A percentile compares a stretch with the other conserved stretches of the same genome.
Evolutionary conservation across 2,329 filamentous ascomycete genomes (phyloP).

Genomic region (Fusarium equiseti): DNA sequence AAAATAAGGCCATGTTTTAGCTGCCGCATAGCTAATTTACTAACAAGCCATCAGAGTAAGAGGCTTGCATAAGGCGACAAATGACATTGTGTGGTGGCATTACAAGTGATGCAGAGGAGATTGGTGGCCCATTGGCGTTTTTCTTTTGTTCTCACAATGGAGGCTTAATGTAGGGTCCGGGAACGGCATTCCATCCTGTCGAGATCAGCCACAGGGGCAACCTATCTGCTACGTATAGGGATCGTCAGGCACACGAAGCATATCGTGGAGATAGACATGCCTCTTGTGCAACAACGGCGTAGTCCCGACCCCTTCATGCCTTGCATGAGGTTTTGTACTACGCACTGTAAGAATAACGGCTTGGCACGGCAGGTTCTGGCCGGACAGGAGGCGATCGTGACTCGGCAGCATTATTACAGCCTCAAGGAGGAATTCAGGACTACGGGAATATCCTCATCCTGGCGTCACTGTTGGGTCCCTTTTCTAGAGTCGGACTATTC

Average conservation of each 20-base stretch:
- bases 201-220: slow-evolving; percentile 1
- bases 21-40: slow-evolving; percentile 10
- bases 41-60: slow-evolving; percentile 16
- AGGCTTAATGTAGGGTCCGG: not conserved
- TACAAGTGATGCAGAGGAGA: slow-evolving; percentile 25
- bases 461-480: not conserved
- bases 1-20: slow-evolving; percentile 10
- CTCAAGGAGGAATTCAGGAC: not conserved
- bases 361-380: slow-evolving; percentile 18
- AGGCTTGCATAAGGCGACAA: slow-evolving; percentile 23
- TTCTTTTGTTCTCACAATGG: not conserved
- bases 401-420: not conserved
- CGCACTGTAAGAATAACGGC: not conserved
- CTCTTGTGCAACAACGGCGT: slow-evolving; percentile 14
- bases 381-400: not conserved
- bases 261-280: not conserved
- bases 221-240: not conserved
- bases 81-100: slow-evolving; percentile 3
- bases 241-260: slow-evolving; percentile 30
- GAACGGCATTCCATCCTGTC: slow-evolving; percentile 7
- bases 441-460: not conserved
- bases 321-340: slow-evolving; percentile 13
- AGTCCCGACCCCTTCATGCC: not conserved
- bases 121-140: slow-evolving; percentile 21
- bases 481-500: too few relatives aligned